phyloP scores from a whole-genome alignment of 768 basidiomycete species.

The Amanita rubescens region DNA sequence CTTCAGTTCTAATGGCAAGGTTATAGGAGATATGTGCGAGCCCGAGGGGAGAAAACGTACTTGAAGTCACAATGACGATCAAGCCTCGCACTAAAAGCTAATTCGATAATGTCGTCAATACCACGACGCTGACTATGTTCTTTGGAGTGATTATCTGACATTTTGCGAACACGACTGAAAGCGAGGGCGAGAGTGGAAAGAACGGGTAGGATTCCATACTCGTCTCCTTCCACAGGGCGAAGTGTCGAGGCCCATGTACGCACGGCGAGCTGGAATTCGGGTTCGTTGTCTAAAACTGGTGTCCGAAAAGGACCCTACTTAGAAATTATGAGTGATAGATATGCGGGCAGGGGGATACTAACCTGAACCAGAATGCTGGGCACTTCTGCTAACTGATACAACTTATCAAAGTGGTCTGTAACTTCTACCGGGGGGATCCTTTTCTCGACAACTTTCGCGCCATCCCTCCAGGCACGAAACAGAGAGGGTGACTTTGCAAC shows the following conservation, averaged over 20 bases:
- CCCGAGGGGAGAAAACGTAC: constrained; percentile 4
- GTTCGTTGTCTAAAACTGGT: neutral
- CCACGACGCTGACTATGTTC: constrained; percentile 8
- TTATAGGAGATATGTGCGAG: neutral
- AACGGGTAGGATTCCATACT: constrained; percentile 4
- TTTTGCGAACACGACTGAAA: constrained; percentile 6
- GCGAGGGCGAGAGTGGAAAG: constrained; percentile 7
- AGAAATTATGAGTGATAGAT: neutral
- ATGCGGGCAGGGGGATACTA: constrained; percentile 5
- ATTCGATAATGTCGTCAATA: constrained; percentile 3
- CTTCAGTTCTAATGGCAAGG: neutral
- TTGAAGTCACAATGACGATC: constrained; percentile 6
- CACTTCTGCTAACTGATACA: constrained; percentile 9
- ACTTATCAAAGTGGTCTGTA: constrained; percentile 2
- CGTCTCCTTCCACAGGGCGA: constrained; percentile 4
- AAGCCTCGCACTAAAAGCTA: neutral
- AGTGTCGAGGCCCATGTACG: constrained; percentile 9
- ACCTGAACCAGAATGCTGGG: constrained; percentile 4
- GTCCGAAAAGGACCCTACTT: constrained; percentile 3
- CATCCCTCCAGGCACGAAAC: neutral
- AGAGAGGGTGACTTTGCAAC: neutral
- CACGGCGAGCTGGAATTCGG: constrained; percentile 4
- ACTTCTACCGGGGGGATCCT: neutral
- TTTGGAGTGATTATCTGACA: constrained; percentile 1
- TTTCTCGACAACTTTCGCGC: neutral